A percentile compares a stretch with the other conserved stretches of the same genome.
Conservation (phyloP, 2,329 filamentous ascomycete genomes). For the Botrytis galanthina region DNA sequence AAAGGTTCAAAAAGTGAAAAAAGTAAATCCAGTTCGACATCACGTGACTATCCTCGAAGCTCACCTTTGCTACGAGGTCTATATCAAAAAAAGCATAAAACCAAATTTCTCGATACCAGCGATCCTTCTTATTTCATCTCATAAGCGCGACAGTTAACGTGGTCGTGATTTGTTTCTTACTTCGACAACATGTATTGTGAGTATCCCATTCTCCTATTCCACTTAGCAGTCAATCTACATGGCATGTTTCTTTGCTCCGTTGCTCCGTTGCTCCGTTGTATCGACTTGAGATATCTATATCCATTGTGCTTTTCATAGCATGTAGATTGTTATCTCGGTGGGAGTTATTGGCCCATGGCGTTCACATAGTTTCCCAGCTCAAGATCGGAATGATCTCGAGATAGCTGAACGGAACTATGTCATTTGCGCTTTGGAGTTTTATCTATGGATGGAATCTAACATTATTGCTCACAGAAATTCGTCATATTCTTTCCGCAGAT, state of each 20-base stretch:
- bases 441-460: neutral
- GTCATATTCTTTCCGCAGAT: neutral
- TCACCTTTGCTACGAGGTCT: neutral
- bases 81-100: neutral
- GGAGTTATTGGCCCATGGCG: neutral
- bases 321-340: neutral
- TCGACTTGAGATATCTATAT: neutral
- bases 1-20: neutral
- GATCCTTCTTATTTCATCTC: neutral
- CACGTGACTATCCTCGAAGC: neutral
- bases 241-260: neutral
- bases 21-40: neutral
- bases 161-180: neutral
- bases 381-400: neutral
- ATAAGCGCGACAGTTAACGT: neutral
- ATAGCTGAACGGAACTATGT: neutral
- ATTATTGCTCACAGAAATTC: neutral
- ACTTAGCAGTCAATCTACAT: neutral
- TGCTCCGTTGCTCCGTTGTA: neutral
- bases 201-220: neutral
- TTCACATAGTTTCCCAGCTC: neutral
- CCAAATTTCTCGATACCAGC: neutral
- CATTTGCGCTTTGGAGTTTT: neutral
- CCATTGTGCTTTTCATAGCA: neutral
- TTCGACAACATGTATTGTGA: neutral